Evolutionary conservation across 1,284 basidiomycete genomes (phyloP).

Genomic region (Melanopsichium pennsylvanicum): DNA sequence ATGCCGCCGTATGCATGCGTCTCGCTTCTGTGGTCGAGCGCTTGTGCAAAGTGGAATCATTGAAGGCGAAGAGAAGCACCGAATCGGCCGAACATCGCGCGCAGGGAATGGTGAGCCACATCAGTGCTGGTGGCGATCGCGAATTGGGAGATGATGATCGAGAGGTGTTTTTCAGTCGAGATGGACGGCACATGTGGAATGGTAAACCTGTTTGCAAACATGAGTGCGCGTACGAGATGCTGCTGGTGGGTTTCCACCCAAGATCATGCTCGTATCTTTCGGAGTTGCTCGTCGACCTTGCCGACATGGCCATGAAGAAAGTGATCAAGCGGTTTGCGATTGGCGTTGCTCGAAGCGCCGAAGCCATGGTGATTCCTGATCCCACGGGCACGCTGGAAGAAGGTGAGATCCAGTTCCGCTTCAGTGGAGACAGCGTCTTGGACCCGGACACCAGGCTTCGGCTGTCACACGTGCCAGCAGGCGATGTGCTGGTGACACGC

Average conservation of each 20-base stretch:
- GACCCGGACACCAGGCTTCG: slow-evolving; percentile 37
- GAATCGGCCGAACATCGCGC: slow-evolving; percentile 27
- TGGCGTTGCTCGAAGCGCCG: slow-evolving; percentile 28
- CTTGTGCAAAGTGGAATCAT: slow-evolving; percentile 14
- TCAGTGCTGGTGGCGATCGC: background rate
- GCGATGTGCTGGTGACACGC: slow-evolving; percentile 51
- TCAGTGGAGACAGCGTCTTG: slow-evolving; percentile 25
- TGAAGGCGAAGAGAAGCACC: slow-evolving; percentile 26
- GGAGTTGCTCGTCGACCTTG: slow-evolving; percentile 20
- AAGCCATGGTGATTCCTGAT: slow-evolving; percentile 34
- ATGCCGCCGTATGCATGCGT: slow-evolving; percentile 3
- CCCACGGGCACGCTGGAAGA: slow-evolving; percentile 48
- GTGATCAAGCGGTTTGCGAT: slow-evolving; percentile 28
- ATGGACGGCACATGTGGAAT: slow-evolving; percentile 38
- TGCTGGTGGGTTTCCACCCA: slow-evolving; percentile 52
- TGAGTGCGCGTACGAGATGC: slow-evolving; percentile 56
- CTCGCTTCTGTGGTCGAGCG: slow-evolving; percentile 23
- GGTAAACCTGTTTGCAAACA: slow-evolving; percentile 46
- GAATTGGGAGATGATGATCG: slow-evolving; percentile 20
- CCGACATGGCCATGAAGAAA: slow-evolving; percentile 22
- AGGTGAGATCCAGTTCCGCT: slow-evolving; percentile 56
- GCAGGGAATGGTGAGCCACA: slow-evolving; percentile 19
- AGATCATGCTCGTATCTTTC: slow-evolving; percentile 32
- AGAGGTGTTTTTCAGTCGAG: slow-evolving; percentile 19
- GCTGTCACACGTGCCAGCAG: slow-evolving; percentile 31